These are phyloP conservation scores for Penicillium palitans DNA, from an alignment of 2,329 filamentous ascomycete genomes.

Conservation along the genomic window DNA sequence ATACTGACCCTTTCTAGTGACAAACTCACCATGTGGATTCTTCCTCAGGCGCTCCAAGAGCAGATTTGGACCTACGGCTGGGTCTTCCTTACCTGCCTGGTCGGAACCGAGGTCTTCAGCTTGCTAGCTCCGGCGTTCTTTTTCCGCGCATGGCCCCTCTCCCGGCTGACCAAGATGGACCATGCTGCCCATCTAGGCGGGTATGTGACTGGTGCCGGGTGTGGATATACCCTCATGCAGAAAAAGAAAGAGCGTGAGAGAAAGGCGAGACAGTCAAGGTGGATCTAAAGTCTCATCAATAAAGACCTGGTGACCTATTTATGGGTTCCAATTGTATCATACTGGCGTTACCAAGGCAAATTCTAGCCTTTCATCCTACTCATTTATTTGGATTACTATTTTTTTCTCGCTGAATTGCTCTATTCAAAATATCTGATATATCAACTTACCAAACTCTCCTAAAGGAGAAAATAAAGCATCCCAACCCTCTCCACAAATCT, in stretches of 20 bases:
- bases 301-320: background rate
- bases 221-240: conserved; percentile 22
- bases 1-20: conserved; percentile 33
- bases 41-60: conserved; percentile 42
- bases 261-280: conserved; percentile 19
- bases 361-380: background rate
- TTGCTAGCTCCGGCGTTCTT: conserved; percentile 30
- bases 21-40: conserved; percentile 44
- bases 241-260: conserved; percentile 18
- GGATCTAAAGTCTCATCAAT: conserved; percentile 13
- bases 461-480: background rate
- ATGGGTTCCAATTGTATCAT: background rate
- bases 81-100: conserved; percentile 38
- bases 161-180: conserved; percentile 39
- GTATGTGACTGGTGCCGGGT: conserved; percentile 38
- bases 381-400: background rate
- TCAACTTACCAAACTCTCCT: background rate
- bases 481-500: background rate
- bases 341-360: conserved; percentile 2
- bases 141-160: conserved; percentile 22
- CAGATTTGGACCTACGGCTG: conserved; percentile 45
- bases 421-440: background rate
- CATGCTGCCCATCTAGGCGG: conserved; percentile 47
- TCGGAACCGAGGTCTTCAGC: conserved; percentile 40
- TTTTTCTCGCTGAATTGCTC: background rate